These are phyloP conservation scores for Gossypium arboreum DNA, from an alignment of 345 rosid genomes.

Conservation along the genomic window DNA sequence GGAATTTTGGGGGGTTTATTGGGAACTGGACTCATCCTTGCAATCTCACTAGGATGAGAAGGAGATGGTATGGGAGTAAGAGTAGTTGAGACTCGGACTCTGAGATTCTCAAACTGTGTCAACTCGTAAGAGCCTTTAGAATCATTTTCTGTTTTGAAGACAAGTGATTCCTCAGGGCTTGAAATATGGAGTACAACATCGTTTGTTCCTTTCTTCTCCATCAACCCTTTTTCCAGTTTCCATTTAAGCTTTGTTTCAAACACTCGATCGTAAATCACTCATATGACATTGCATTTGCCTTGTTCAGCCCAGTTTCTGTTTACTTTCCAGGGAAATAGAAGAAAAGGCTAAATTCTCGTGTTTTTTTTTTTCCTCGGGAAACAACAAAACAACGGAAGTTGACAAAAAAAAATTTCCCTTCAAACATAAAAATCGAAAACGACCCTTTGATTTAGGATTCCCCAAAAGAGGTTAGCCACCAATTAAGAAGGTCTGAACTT, in stretches of 20 bases:
- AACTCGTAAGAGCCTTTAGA: slow-evolving; percentile 20
- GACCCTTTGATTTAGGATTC: neutral
- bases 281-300: neutral
- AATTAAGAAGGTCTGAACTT: neutral
- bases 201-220: slow-evolving; percentile 30
- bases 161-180: slow-evolving; percentile 13
- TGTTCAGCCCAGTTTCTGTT: neutral
- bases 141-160: neutral
- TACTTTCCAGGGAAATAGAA: neutral
- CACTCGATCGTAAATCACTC: neutral
- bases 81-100: slow-evolving; percentile 13
- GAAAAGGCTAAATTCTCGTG: too few relatives aligned
- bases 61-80: slow-evolving; percentile 15
- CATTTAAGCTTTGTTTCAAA: slow-evolving; percentile 14
- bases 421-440: neutral
- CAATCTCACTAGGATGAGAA: slow-evolving; percentile 19
- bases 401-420: neutral
- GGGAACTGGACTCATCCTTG: slow-evolving; percentile 18
- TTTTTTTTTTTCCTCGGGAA: neutral
- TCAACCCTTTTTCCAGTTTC: slow-evolving; percentile 22
- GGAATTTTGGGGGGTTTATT: slow-evolving; percentile 38
- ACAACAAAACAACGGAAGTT: neutral
- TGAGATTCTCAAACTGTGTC: slow-evolving; percentile 16
- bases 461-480: too few relatives aligned
- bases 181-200: slow-evolving; percentile 41